phyloP scores from a whole-genome alignment of 495 filamentous ascomycete genomes.

The Aspergillus cavernicola region DNA sequence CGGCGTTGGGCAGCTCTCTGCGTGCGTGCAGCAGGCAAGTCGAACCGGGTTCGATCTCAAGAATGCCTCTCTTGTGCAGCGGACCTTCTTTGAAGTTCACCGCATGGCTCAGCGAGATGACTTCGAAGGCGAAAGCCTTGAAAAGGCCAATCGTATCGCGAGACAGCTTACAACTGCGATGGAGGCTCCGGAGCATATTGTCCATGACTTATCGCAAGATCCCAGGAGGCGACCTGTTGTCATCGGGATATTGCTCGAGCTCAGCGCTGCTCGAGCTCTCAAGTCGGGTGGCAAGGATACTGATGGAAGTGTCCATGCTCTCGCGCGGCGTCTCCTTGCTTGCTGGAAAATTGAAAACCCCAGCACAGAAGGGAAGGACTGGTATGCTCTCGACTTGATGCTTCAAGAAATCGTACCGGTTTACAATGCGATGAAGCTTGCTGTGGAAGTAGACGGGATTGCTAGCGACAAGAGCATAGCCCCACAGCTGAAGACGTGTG shows the following conservation, averaged over 20 bases:
- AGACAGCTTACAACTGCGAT: conserved; percentile 50
- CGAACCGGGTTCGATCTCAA: conserved; percentile 51
- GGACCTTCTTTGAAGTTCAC: conserved; percentile 52
- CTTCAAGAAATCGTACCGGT: conserved; percentile 30
- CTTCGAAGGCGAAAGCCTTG: conserved; percentile 36
- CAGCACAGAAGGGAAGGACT: conserved; percentile 12
- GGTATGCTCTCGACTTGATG: conserved; percentile 15
- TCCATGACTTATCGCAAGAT: conserved; percentile 17
- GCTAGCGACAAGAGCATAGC: conserved; percentile 10
- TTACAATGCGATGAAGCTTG: conserved; percentile 31
- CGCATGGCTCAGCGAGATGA: conserved; percentile 37
- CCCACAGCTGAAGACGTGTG: conserved; percentile 17
- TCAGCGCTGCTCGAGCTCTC: conserved; percentile 38
- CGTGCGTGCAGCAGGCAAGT: conserved; percentile 43
- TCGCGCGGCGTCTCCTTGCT: conserved; percentile 34
- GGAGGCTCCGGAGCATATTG: conserved; percentile 43
- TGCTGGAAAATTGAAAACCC: conserved; percentile 25
- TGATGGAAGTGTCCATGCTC: conserved; percentile 30
- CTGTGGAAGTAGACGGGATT: conserved; percentile 20
- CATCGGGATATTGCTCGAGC: conserved; percentile 42
- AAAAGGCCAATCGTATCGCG: conserved; percentile 38
- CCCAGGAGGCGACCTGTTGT: conserved; percentile 38
- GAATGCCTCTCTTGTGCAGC: conserved; percentile 32
- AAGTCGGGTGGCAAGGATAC: conserved; percentile 28
- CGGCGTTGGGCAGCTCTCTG: conserved; percentile 46